Evolutionary conservation across 2,329 filamentous ascomycete genomes (phyloP), one percentile per base, ranked within the genome.

Genomic region (Aspergillus japonicus): DNA sequence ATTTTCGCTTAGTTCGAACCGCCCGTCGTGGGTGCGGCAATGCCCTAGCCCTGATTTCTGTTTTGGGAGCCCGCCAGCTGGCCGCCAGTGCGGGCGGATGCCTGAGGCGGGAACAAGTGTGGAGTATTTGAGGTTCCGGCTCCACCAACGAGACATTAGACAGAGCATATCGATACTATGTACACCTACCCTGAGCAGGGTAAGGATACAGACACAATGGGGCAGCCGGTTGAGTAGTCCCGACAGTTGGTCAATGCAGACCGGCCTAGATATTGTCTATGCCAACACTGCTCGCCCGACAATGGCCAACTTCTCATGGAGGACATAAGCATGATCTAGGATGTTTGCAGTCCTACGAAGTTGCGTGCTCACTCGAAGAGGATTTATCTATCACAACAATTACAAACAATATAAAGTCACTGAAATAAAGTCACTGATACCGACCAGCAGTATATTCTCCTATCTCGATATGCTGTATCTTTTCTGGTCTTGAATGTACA

Each of bases 1-100:
- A 76, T 78, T 78, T 75, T 78, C 76, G 77, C 75, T 78, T 77
- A 75, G 68, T 71, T 63, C 64, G 64, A 54, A 51, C 55, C 60
- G 63, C 58, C 33, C 63, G 60, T 69, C 58, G 66, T 70, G 67
- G 68, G 69, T 64, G 65, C 54, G 58, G 59, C 57, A 59, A 70
- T 70, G 55, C 74, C 74, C 74, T 76, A 76, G 64, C 75, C 75
- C 73, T 77, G 54, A 44, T 62, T 59, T 52, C 59, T 50, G 16
- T 52, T 67, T 68, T 64, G 57, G 60, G 29, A 29, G 14, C 4
- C 39, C 39, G 39, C 39, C 39, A 44, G 39, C 39, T 44, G 39
- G 39, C 33, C 14, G 33, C 33, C 14, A 6, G 33, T 5, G 33
- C 14, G 39, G 39, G 14, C 39, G 19, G 39, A 44, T 44, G 39